Percentiles rank a stretch among this genome's conserved stretches.
phyloP scores from a whole-genome alignment of 495 filamentous ascomycete species.

The Cladorrhinum samala region DNA sequence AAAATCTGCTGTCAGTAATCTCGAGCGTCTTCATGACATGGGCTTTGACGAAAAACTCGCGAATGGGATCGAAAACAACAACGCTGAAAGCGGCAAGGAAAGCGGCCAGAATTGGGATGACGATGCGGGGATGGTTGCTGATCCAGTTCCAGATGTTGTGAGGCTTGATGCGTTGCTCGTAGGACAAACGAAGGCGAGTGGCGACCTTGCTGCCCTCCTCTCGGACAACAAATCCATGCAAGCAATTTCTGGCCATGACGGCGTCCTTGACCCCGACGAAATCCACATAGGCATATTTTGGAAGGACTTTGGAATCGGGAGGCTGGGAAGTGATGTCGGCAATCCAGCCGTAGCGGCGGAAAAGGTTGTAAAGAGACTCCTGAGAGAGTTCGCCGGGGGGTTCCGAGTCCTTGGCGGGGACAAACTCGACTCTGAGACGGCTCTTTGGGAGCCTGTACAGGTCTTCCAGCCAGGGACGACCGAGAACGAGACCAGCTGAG shows the following conservation, averaged over 20 bases:
- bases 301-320: slow-evolving; percentile 73
- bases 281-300: slow-evolving; percentile 72
- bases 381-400: slow-evolving; percentile 63
- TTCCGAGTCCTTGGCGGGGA: slow-evolving; percentile 57
- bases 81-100: slow-evolving; percentile 78
- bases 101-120: slow-evolving; percentile 75
- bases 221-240: slow-evolving; percentile 73
- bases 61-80: slow-evolving; percentile 85
- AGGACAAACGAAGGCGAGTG: slow-evolving; percentile 71
- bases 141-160: slow-evolving; percentile 86
- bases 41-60: slow-evolving; percentile 84
- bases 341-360: slow-evolving; percentile 84
- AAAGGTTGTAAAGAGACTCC: slow-evolving; percentile 80
- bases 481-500: slow-evolving; percentile 62
- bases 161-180: slow-evolving; percentile 66
- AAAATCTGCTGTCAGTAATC: slow-evolving; percentile 60
- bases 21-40: slow-evolving; percentile 76
- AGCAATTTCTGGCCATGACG: slow-evolving; percentile 84
- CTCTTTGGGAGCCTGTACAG: slow-evolving; percentile 73
- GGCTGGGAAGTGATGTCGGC: slow-evolving; percentile 72
- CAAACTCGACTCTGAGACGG: slow-evolving; percentile 75
- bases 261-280: slow-evolving; percentile 64
- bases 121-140: slow-evolving; percentile 78
- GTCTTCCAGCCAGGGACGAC: slow-evolving; percentile 93
- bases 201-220: slow-evolving; percentile 69